These are phyloP conservation scores for Shiraia sp. DNA, from an alignment of 2,329 filamentous ascomycete species.

Conservation along the genomic window DNA sequence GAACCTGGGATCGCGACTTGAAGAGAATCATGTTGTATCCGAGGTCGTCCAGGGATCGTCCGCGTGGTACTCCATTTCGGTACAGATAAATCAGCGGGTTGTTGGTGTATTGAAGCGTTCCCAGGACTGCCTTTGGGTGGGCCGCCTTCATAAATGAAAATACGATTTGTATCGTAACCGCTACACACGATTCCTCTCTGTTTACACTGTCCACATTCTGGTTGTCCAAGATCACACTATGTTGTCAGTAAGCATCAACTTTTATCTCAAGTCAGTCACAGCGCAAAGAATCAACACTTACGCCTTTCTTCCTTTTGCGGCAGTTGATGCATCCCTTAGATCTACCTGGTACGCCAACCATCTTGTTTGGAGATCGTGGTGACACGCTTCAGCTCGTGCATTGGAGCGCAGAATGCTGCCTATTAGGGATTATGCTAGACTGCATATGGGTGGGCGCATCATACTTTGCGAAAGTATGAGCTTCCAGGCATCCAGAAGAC, in stretches of 20 bases:
- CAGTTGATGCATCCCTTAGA: constrained; percentile 41
- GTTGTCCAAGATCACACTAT: constrained; percentile 65
- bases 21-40: neutral
- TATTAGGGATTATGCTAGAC: too few species aligned
- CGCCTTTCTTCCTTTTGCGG: constrained; percentile 58
- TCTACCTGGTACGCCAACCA: constrained; percentile 34
- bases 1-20: neutral
- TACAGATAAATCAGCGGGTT: constrained; percentile 4
- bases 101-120: constrained; percentile 1
- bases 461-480: neutral
- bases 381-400: neutral
- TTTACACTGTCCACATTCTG: constrained; percentile 64
- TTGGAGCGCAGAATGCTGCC: neutral
- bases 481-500: neutral
- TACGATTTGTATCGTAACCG: constrained; percentile 65
- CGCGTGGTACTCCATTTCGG: neutral
- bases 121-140: constrained; percentile 1
- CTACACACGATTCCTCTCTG: constrained; percentile 63
- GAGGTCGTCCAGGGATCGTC: too few species aligned
- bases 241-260: neutral
- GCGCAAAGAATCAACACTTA: constrained; percentile 36
- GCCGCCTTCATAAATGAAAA: constrained; percentile 56
- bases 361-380: constrained; percentile 3
- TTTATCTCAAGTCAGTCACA: neutral
- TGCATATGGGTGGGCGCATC: neutral